Percentiles rank a stretch among this genome's conserved stretches.
These are phyloP conservation scores for Phytopythium delawarense DNA, from an alignment of 352 stramenopile genomes.

Conservation along the genomic window DNA sequence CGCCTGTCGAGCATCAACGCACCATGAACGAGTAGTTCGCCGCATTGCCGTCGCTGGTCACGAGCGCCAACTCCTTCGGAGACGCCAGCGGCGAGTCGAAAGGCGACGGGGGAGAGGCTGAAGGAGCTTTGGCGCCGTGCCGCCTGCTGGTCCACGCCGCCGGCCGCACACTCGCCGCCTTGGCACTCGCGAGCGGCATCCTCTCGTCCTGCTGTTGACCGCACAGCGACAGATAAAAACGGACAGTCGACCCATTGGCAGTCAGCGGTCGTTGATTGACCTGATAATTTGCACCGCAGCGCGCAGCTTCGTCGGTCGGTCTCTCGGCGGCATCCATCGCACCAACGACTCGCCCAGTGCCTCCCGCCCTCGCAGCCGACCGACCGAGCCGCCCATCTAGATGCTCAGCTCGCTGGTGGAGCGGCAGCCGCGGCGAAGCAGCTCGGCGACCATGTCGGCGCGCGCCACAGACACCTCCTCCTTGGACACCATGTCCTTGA, in stretches of 20 bases:
- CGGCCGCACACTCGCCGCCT: not conserved
- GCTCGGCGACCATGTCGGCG: slow-evolving; percentile 66
- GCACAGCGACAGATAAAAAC: not conserved
- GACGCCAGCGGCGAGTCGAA: not conserved
- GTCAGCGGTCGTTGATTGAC: not conserved
- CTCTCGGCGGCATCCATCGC: not conserved
- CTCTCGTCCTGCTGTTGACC: not conserved
- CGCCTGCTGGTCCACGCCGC: not conserved
- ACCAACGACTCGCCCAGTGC: not conserved
- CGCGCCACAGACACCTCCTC: slow-evolving; percentile 86
- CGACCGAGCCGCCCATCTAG: slow-evolving; percentile 16
- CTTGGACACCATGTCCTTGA: slow-evolving; percentile 95
- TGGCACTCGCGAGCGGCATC: not conserved
- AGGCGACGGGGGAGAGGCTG: not conserved
- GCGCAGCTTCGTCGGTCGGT: not conserved
- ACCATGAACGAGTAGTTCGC: not conserved
- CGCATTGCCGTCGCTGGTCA: not conserved
- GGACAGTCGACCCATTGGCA: not conserved
- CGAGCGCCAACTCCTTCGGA: not conserved
- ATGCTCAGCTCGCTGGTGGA: slow-evolving; percentile 71
- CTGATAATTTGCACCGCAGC: not conserved
- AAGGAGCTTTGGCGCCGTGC: not conserved
- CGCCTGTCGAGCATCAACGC: not conserved
- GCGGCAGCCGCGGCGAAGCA: slow-evolving; percentile 61
- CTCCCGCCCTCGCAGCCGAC: not conserved